Evolutionary conservation across 768 basidiomycete species (phyloP), one percentile per base, ranked within the genome.

Genomic region (Termitomyces titanicus): DNA sequence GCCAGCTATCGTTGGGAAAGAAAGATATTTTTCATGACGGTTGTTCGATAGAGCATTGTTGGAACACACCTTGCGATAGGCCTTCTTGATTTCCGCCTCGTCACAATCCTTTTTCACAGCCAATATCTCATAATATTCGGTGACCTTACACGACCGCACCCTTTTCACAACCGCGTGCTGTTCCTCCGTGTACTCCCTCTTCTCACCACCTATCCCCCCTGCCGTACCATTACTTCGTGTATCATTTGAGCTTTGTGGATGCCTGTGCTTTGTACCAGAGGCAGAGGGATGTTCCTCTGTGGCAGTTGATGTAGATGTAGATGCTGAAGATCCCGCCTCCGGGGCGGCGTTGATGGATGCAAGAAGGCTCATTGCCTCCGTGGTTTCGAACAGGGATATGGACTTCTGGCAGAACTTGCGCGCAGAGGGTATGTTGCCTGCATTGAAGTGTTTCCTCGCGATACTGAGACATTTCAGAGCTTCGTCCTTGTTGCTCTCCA

Each of bases 111-210:
- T 84, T 70, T 88, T 83, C 60, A 94, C 68, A 6, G 81, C 78
- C 62, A 98, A 70, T 58, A 98, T 98, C 69, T 92, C 92, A 69
- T 98, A 98, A 69, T 96, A 98, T 65, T 90, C 87, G 25, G 91
- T 90, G 25, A 86, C 81, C 70, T 90, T 92, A 77, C 96, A 98
- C 29, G 76, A 68, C 63, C 88, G 80, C 45, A 98, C 89, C 47
- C 94, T 78, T 70, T 90, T 89, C 55, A 98, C 96, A 42, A 95
- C 81, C 4, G 82, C 80, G 17, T 78, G 68, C 69, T 97, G 92
- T 63, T 95, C 94, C 20, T 82, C 70, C 2, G 94, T 96, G 70
- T 90, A 97, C 47, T 91, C 90, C 68, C 92, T 78, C 74, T 93
- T 91, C 70, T 86, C 81, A 15, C 80, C 81, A 38, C 83, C 83